phyloP scores from a whole-genome alignment of 1,284 basidiomycete species.

The Moesziomyces sp. region DNA sequence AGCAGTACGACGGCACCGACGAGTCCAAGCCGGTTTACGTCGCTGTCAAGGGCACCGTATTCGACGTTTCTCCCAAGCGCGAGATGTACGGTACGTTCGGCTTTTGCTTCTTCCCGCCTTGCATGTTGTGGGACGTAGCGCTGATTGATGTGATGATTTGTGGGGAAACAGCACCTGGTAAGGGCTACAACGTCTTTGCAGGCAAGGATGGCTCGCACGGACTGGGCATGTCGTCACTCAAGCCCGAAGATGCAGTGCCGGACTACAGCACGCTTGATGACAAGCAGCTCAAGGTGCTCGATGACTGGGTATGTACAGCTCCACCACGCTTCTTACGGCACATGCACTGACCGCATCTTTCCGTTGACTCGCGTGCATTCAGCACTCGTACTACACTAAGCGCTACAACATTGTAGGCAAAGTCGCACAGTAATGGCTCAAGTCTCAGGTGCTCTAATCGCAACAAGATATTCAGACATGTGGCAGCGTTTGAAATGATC shows the following conservation, averaged over 20 bases:
- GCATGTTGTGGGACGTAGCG: too few species aligned
- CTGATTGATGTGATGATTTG: background rate
- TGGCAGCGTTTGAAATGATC: too few species aligned
- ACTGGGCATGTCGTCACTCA: conserved; percentile 79
- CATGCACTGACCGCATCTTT: background rate
- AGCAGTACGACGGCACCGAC: conserved; percentile 77
- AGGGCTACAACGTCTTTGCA: conserved; percentile 72
- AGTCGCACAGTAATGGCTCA: conserved; percentile 25
- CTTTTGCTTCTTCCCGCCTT: background rate
- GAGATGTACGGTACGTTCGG: conserved; percentile 80
- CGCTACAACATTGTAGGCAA: conserved; percentile 67
- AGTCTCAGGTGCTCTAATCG: too few species aligned
- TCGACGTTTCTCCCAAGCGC: conserved; percentile 80
- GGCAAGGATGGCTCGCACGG: conserved; percentile 80
- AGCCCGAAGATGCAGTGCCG: conserved; percentile 84
- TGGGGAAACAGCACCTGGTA: conserved; percentile 45
- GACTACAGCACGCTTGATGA: conserved; percentile 84
- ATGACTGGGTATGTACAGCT: conserved; percentile 77
- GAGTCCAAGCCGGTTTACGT: conserved; percentile 80
- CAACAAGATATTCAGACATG: too few species aligned
- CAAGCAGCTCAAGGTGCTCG: conserved; percentile 82
- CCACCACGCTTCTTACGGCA: background rate
- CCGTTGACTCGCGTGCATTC: background rate
- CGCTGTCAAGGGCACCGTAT: conserved; percentile 86
- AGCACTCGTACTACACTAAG: conserved; percentile 65